Conservation (phyloP, 2,329 filamentous ascomycete species). For the Falciphora oryzae region DNA sequence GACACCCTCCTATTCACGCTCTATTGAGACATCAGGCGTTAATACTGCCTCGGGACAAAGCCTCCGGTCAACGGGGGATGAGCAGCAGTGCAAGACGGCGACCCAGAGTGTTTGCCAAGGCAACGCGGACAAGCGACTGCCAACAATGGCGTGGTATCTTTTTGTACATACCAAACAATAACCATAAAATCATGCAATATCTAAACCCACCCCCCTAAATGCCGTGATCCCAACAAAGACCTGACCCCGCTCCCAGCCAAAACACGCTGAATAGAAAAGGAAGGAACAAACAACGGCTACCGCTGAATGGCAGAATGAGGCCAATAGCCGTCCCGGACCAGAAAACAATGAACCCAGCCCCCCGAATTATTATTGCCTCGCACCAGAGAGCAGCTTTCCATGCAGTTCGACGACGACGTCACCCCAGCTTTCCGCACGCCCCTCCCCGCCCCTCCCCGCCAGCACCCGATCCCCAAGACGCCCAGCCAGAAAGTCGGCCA, state of each 20-base stretch:
- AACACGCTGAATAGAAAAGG: not conserved
- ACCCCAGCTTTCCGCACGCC: slow-evolving; percentile 40
- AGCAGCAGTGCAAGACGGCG: too few relatives aligned
- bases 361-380: slow-evolving; percentile 32
- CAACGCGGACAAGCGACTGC: too few relatives aligned
- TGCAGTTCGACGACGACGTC: slow-evolving; percentile 50
- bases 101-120: too few relatives aligned
- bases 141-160: too few relatives aligned
- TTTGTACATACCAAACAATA: too few relatives aligned
- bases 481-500: slow-evolving; percentile 62
- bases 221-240: not conserved
- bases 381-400: slow-evolving; percentile 48
- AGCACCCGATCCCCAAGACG: slow-evolving; percentile 39
- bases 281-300: not conserved
- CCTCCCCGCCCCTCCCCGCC: slow-evolving; percentile 27
- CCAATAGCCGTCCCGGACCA: not conserved
- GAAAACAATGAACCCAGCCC: not conserved
- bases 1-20: not conserved
- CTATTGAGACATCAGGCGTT: not conserved
- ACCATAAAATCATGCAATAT: too few relatives aligned
- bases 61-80: too few relatives aligned
- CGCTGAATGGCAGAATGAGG: too few relatives aligned
- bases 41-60: too few relatives aligned
- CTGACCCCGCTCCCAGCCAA: not conserved
- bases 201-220: not conserved